phyloP scores from a whole-genome alignment of 2,329 filamentous ascomycete species.

The Apiospora saccharicola region DNA sequence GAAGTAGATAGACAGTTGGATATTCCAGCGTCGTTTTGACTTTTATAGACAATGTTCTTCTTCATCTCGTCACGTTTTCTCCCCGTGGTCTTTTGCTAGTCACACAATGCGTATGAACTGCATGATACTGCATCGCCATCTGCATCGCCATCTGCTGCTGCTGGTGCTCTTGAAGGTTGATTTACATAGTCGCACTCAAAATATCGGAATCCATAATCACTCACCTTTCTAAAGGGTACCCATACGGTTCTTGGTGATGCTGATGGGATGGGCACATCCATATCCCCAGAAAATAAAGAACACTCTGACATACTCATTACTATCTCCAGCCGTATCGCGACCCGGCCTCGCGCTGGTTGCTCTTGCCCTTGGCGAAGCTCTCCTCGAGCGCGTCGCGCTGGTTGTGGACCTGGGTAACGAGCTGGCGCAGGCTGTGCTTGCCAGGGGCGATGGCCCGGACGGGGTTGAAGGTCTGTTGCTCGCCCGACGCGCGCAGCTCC shows the following conservation, averaged over 20 bases:
- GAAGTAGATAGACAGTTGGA: conserved; percentile 7
- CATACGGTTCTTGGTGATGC: not conserved
- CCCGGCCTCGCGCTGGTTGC: conserved; percentile 82
- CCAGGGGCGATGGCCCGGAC: conserved; percentile 83
- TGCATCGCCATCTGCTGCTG: not conserved
- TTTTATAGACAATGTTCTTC: not conserved
- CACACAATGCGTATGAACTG: not conserved
- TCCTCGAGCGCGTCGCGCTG: conserved; percentile 92
- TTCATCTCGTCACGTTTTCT: not conserved
- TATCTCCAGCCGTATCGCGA: conserved; percentile 81
- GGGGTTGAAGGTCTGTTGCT: conserved; percentile 79
- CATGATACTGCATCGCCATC: not conserved
- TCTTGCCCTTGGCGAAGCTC: conserved; percentile 82
- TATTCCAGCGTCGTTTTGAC: not conserved
- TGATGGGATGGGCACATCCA: not conserved
- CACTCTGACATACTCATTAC: conserved; percentile 20
- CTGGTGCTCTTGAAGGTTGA: not conserved
- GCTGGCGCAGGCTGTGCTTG: conserved; percentile 88
- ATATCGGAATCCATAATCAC: not conserved
- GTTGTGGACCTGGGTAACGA: conserved; percentile 82
- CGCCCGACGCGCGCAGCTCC: conserved; percentile 71
- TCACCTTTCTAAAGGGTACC: not conserved
- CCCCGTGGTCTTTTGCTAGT: not conserved
- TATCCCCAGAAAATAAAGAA: not conserved
- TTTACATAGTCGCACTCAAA: not conserved